Percentiles rank a stretch among this genome's conserved stretches.
These are phyloP conservation scores for Fusarium brachygibbosum DNA, from an alignment of 2,329 filamentous ascomycete genomes.

Conservation along the genomic window DNA sequence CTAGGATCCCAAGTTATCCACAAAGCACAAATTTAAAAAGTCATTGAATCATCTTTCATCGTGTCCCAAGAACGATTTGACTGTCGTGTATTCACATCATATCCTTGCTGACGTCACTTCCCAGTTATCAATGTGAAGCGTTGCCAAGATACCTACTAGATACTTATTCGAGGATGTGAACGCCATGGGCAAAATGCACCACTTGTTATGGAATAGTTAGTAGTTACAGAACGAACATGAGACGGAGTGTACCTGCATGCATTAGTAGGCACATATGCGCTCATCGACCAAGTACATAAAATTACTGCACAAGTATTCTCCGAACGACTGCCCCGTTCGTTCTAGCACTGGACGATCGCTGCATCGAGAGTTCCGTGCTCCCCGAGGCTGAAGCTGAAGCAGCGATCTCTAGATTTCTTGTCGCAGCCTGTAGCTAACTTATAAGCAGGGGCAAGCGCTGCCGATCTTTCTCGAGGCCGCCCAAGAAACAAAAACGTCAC, in stretches of 20 bases:
- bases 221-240: constrained; percentile 8
- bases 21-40: constrained; percentile 23
- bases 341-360: constrained; percentile 9
- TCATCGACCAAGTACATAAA: constrained; percentile 3
- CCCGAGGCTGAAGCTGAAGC: constrained; percentile 25
- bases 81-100: background rate
- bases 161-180: background rate
- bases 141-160: background rate
- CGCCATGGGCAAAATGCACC: background rate
- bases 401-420: constrained; percentile 22
- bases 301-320: constrained; percentile 7
- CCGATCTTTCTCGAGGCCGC: constrained; percentile 24
- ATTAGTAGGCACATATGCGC: background rate
- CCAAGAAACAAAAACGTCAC: constrained; percentile 7
- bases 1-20: constrained; percentile 10
- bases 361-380: background rate
- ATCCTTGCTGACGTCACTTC: constrained; percentile 8
- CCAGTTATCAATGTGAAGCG: constrained; percentile 1
- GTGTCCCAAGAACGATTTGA: background rate
- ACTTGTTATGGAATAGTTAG: background rate
- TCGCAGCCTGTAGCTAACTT: constrained; percentile 6
- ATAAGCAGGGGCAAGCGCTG: constrained; percentile 8
- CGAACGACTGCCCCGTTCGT: background rate
- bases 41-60: constrained; percentile 2
- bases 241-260: background rate